Evolutionary conservation across 805 yeast genomes (phyloP).

Genomic region (Yarrowia alimentaria): DNA sequence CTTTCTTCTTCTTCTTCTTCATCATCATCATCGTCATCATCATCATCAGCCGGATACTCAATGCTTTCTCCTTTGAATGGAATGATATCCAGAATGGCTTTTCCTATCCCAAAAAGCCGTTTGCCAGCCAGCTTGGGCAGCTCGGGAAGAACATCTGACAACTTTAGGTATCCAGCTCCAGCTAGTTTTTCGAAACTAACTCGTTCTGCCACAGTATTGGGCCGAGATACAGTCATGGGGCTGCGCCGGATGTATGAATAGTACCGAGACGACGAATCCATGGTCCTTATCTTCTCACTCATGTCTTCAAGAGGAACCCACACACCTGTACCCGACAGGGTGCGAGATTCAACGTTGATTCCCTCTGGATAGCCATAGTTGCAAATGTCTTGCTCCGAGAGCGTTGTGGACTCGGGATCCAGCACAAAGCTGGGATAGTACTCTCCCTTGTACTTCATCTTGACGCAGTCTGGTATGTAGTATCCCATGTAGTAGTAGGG

Average conservation of each 20-base stretch:
- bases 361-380: constrained; percentile 8
- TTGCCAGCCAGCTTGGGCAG: constrained; percentile 7
- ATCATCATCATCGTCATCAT: constrained; percentile 5
- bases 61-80: constrained; percentile 11
- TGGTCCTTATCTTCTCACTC: neutral
- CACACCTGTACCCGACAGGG: constrained; percentile 7
- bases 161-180: constrained; percentile 5
- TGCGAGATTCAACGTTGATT: constrained; percentile 1
- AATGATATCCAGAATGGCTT: neutral
- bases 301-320: constrained; percentile 24
- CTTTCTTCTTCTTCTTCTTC: neutral
- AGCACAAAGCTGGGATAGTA: constrained; percentile 45
- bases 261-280: constrained; percentile 4
- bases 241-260: constrained; percentile 8
- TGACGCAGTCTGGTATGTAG: constrained; percentile 72
- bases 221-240: neutral
- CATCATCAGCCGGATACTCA: constrained; percentile 3
- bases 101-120: neutral
- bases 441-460: constrained; percentile 77
- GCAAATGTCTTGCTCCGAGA: neutral
- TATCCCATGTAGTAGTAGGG: constrained; percentile 76
- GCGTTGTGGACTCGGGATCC: constrained; percentile 35
- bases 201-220: constrained; percentile 4
- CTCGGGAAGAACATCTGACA: neutral
- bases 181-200: neutral